These are phyloP conservation scores for Elsinoe batatas DNA, from an alignment of 2,329 filamentous ascomycete genomes.

Conservation along the genomic window DNA sequence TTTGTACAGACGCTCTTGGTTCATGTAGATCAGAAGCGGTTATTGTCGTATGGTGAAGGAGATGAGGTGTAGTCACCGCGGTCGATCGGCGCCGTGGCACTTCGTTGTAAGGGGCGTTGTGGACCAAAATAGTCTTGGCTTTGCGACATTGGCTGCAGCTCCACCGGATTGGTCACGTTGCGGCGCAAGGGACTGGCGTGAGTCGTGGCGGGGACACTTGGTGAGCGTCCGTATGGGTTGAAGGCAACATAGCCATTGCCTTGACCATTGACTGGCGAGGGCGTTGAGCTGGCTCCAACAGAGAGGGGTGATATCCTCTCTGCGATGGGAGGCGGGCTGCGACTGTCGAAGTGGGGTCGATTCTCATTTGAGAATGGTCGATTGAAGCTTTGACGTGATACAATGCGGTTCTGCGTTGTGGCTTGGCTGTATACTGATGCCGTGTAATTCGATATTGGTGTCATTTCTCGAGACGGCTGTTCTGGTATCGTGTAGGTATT, in stretches of 20 bases:
- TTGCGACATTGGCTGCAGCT: constrained; percentile 5
- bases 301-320: constrained; percentile 5
- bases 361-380: constrained; percentile 11
- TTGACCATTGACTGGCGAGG: not conserved
- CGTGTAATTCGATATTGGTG: constrained; percentile 15
- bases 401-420: constrained; percentile 10
- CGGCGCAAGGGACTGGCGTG: constrained; percentile 9
- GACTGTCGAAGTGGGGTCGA: constrained; percentile 7
- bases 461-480: constrained; percentile 17
- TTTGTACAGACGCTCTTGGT: constrained; percentile 6
- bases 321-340: constrained; percentile 6
- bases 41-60: not conserved
- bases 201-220: constrained; percentile 1
- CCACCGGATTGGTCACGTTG: constrained; percentile 13
- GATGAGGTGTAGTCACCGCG: constrained; percentile 2
- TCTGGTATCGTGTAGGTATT: constrained; percentile 19
- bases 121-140: not conserved
- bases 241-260: constrained; percentile 24
- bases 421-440: constrained; percentile 16
- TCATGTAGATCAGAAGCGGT: constrained; percentile 5
- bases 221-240: constrained; percentile 20
- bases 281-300: not conserved
- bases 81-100: constrained; percentile 14
- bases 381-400: constrained; percentile 12
- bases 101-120: constrained; percentile 11